phyloP scores from a whole-genome alignment of 768 basidiomycete genomes.

The Tulasnella calospora region DNA sequence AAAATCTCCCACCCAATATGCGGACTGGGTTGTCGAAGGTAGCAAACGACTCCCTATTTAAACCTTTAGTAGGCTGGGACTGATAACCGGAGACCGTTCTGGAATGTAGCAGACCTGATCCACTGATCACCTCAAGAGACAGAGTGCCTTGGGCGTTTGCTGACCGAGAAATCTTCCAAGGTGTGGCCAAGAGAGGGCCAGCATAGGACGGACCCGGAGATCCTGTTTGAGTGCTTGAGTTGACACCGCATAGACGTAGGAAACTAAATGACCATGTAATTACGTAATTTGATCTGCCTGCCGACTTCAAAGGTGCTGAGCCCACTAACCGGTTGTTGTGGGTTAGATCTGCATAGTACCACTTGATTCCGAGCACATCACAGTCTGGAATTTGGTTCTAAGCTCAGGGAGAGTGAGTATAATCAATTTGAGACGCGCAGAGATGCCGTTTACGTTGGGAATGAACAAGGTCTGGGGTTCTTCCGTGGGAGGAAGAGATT shows the following conservation, averaged over 20 bases:
- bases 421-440: not conserved
- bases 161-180: not conserved
- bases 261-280: not conserved
- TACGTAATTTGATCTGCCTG: too few relatives aligned
- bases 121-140: too few relatives aligned
- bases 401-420: not conserved
- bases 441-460: not conserved
- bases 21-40: too few relatives aligned
- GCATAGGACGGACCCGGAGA: not conserved
- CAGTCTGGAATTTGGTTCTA: not conserved
- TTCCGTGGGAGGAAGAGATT: not conserved
- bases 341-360: not conserved
- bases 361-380: not conserved
- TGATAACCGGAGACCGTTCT: too few relatives aligned
- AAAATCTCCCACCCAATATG: too few relatives aligned
- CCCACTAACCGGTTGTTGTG: conserved; percentile 85
- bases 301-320: conserved; percentile 80
- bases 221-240: not conserved
- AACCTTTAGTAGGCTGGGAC: too few relatives aligned
- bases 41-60: too few relatives aligned
- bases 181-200: not conserved
- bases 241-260: not conserved
- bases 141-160: too few relatives aligned
- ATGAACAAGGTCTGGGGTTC: not conserved
- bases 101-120: too few relatives aligned